Evolutionary conservation across 2,329 filamentous ascomycete genomes (phyloP), one percentile per base, ranked within the genome.

Genomic region (Beauveria sp.): DNA sequence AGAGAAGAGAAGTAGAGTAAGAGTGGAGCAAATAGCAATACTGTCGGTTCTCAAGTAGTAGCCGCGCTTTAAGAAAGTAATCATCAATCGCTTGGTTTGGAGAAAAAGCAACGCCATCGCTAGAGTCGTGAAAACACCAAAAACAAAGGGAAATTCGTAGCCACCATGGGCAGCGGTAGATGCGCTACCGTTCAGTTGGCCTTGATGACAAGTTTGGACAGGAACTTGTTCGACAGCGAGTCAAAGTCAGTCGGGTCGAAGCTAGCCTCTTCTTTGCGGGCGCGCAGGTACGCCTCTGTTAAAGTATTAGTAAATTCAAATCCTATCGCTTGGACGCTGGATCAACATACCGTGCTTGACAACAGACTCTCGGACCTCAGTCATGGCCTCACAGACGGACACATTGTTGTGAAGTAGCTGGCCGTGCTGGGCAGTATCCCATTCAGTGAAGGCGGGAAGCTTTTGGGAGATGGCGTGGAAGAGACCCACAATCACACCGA

Each of bases 401-500:
- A 84, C 81, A 76, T 98, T 96, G 74, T 93, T 96, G 78, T 92
- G 90, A 64, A 97, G 85, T 57, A 96, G 79, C 69, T 96, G 89
- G 67, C 95, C 91, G 73, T 98, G 93, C 76, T 95, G 91, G 71
- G 85, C 81, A 14, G 91, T 95, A 72, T 97, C 92, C 93, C 93
- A 98, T 73, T 98, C 93, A 67, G 88, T 88, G 72, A 98, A 92
- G 22, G 91, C 84, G 5, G 93, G 93, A 49, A 97, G 84, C 79
- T 98, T 97, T 77, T 96, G 93, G 1, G 93, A 97, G 73, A 98
- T 98, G 75, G 93, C 93, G 69, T 96, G 92, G 86, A 98, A 98
- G 34, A 98, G 84, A 51, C 93, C 93, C 66, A 96, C 92, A 70
- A 98, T 96, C 69, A 98, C 93, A 69, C 93, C 93, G 48, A 98